Evolutionary conservation across 768 basidiomycete genomes (phyloP).

Genomic region (Leucosporidium yakuticum): DNA sequence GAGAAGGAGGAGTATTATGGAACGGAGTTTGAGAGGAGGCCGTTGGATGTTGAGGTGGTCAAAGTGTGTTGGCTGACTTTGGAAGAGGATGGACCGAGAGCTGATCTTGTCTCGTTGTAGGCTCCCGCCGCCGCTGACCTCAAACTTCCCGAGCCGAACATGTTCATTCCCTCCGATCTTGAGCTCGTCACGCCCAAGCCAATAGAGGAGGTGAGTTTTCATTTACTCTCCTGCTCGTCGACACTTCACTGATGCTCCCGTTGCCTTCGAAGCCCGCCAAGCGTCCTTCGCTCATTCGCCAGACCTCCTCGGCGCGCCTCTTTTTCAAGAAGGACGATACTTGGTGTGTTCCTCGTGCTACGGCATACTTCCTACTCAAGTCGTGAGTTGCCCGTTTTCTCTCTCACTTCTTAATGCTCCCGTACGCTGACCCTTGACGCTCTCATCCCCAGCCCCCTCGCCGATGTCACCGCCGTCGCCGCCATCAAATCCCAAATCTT

Average conservation of each 20-base stretch:
- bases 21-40: constrained; percentile 58
- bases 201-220: constrained; percentile 53
- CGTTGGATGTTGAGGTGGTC: background rate
- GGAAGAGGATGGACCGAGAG: no score
- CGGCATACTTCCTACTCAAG: constrained; percentile 64
- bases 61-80: no score
- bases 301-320: constrained; percentile 64
- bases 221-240: no score
- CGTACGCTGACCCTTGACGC: background rate
- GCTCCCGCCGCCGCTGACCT: constrained; percentile 59
- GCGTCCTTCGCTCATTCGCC: constrained; percentile 67
- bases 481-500: constrained; percentile 72
- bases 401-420: constrained; percentile 2
- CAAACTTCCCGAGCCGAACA: constrained; percentile 71
- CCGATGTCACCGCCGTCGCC: constrained; percentile 55
- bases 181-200: constrained; percentile 65
- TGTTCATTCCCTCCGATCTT: constrained; percentile 80
- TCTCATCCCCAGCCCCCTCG: constrained; percentile 39
- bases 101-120: background rate
- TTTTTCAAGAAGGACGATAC: constrained; percentile 93
- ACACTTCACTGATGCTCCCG: background rate
- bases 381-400: constrained; percentile 51
- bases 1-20: constrained; percentile 73
- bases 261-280: constrained; percentile 55
- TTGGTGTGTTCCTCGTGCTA: constrained; percentile 42